Base-by-base conservation (phyloP, 1,139 yeast genomes). In the Pichia sp. region DNA sequence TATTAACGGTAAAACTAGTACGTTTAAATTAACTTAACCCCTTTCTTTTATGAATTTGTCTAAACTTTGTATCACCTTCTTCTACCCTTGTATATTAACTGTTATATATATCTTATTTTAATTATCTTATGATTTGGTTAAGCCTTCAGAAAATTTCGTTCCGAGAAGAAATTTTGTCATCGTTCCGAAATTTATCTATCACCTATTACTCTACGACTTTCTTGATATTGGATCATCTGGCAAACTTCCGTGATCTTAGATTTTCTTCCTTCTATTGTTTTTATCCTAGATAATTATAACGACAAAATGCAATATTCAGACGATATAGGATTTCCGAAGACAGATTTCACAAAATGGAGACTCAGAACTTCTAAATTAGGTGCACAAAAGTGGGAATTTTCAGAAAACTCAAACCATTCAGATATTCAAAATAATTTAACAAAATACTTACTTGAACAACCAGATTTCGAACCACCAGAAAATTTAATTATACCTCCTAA, bases 321-420 rank as follows among this genome's bases (percentile, higher is more conserved):
- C 20, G 56, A 63, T 35, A 55, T 82, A 25, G 85, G 85, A 0
- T 59, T 87, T 10, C 80, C 80, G 0, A 70, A 66, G 44, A 84
- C 97, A 0, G 96, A 92, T 54, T 74, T 75, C 2, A 55, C 64
- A 1, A 70, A 79, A 28, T 92, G 98, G 98, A 70, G 95, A 51
- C 70, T 92, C 35, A 64, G 76, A 24, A 76, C 85, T 1, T 83
- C 82, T 48, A 74, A 76, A 30, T 66, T 83, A 25, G 98, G 97
- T 12, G 73, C 86, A 23, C 87, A 87, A 57, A 73, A 75, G 42
- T 92, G 98, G 98, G 80, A 76, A 31, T 92, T 86, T 24, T 55
- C 66, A 0, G 68, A 64, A 31, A 71, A 67, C 7, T 68, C 70
- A 16, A 16, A 16, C 16, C 16, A 20, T 9, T 8, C 23, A 9